phyloP scores from a whole-genome alignment of 345 rosid genomes.

The Citrus australasica region DNA sequence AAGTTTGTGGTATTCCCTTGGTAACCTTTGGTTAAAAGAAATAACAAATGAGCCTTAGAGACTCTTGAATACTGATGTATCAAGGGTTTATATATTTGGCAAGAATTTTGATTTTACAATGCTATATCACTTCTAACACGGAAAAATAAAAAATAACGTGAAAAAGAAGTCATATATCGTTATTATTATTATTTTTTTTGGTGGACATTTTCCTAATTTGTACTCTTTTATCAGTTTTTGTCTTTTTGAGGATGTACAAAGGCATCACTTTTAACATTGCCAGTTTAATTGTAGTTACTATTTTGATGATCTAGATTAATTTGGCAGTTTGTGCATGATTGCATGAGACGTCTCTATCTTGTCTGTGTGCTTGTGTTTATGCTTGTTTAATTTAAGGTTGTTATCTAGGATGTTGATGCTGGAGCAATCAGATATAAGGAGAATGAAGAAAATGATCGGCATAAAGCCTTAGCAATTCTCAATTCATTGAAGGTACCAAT shows the following conservation, averaged over 20 bases:
- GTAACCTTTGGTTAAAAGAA: not conserved
- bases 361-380: not conserved
- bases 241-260: not conserved
- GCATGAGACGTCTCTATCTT: not conserved
- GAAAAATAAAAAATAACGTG: not conserved
- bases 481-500: slow-evolving; percentile 57
- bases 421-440: slow-evolving; percentile 50
- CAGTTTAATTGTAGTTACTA: not conserved
- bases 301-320: slow-evolving; percentile 2
- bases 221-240: not conserved
- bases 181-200: no score
- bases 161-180: not conserved
- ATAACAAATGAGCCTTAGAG: not conserved
- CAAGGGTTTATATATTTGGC: not conserved
- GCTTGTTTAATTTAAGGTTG: not conserved
- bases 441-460: slow-evolving; percentile 33
- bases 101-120: not conserved
- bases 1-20: not conserved
- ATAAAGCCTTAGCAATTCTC: slow-evolving; percentile 53
- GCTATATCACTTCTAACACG: not conserved
- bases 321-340: not conserved
- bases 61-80: not conserved
- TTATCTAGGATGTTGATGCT: slow-evolving; percentile 67
- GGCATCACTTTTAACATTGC: not conserved
- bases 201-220: not conserved